These are phyloP conservation scores for Boehmeria nivea DNA, from an alignment of 306 rosid genomes.

Conservation along the genomic window DNA sequence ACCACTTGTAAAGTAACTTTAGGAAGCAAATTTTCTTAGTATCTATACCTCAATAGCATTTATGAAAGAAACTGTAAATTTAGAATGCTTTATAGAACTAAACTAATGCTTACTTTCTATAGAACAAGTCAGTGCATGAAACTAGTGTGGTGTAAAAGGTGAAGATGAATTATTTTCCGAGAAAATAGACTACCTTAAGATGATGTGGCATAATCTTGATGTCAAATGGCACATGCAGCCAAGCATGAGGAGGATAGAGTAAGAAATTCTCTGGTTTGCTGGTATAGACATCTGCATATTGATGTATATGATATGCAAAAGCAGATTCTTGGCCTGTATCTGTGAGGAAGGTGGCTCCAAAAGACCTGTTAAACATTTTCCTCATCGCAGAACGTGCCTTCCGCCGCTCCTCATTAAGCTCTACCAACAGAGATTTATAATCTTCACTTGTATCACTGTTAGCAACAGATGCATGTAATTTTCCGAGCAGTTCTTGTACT, in stretches of 20 bases:
- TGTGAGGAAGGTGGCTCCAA: constrained; percentile 88
- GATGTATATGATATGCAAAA: constrained; percentile 90
- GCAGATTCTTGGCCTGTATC: constrained; percentile 97
- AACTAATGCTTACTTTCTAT: too few species aligned
- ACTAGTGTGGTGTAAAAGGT: neutral
- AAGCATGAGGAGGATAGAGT: constrained; percentile 75
- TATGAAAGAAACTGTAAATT: too few species aligned
- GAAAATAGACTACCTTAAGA: constrained; percentile 58
- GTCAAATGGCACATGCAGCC: constrained; percentile 91
- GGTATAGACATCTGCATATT: constrained; percentile 96
- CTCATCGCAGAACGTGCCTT: constrained; percentile 67
- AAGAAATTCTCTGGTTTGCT: constrained; percentile 95
- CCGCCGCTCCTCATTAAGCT: constrained; percentile 61
- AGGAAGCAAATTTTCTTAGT: too few species aligned
- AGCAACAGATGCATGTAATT: constrained; percentile 64
- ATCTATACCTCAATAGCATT: too few species aligned
- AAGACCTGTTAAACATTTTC: constrained; percentile 68
- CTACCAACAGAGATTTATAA: constrained; percentile 52
- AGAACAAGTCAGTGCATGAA: neutral
- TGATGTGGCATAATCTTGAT: constrained; percentile 98
- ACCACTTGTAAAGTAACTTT: too few species aligned
- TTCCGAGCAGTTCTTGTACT: constrained; percentile 80
- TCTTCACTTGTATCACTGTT: constrained; percentile 41
- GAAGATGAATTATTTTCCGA: neutral
- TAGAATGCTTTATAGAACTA: too few species aligned